A percentile compares a stretch with the other conserved stretches of the same genome.
These are phyloP conservation scores for Penicillium freii DNA, from an alignment of 2,329 filamentous ascomycete genomes.

Conservation along the genomic window DNA sequence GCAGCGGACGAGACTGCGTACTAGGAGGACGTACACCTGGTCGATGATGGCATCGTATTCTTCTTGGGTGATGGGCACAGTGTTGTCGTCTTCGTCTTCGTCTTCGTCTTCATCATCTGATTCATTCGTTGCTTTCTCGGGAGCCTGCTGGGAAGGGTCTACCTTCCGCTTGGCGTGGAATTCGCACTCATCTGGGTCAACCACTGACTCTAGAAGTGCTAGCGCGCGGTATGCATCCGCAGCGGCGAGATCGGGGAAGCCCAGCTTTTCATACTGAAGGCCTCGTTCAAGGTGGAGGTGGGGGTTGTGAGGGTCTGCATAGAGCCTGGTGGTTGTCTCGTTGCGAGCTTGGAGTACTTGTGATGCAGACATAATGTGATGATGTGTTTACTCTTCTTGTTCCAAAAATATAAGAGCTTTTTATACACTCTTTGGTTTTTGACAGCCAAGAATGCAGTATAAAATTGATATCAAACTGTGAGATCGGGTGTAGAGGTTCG, in stretches of 20 bases:
- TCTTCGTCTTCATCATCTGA: slow-evolving; percentile 40
- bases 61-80: slow-evolving; percentile 29
- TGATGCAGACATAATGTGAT: slow-evolving; percentile 17
- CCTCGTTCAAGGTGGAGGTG: slow-evolving; percentile 56
- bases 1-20: slow-evolving; percentile 37
- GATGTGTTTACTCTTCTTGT: not conserved
- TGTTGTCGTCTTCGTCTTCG: slow-evolving; percentile 43
- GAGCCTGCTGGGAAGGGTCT: slow-evolving; percentile 6
- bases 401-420: slow-evolving; percentile 1
- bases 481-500: not conserved
- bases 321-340: slow-evolving; percentile 51
- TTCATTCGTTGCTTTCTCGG: slow-evolving; percentile 12
- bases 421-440: not conserved
- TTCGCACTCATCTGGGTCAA: slow-evolving; percentile 72
- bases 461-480: not conserved
- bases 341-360: slow-evolving; percentile 47
- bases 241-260: slow-evolving; percentile 84
- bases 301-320: slow-evolving; percentile 43
- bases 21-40: slow-evolving; percentile 38
- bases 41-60: slow-evolving; percentile 39
- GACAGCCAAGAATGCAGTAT: not conserved
- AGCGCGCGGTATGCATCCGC: slow-evolving; percentile 89
- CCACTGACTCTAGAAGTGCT: slow-evolving; percentile 77
- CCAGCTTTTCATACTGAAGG: slow-evolving; percentile 67
- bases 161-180: slow-evolving; percentile 65